Percentiles rank a stretch among this genome's conserved stretches.
These are phyloP conservation scores for Haplographium delicatum DNA, from an alignment of 495 filamentous ascomycete species.

Conservation along the genomic window DNA sequence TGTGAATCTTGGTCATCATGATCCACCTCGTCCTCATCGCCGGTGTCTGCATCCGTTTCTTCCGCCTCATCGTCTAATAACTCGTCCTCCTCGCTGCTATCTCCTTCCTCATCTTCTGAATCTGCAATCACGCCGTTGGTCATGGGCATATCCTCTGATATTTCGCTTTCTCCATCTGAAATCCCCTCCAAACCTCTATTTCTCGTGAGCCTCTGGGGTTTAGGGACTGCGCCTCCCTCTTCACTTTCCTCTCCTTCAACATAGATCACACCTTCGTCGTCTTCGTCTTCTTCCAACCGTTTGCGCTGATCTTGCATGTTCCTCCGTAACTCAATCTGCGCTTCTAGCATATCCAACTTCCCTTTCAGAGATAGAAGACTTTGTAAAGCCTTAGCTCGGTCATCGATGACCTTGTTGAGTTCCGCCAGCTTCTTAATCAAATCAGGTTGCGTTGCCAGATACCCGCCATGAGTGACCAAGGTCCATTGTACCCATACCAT, in stretches of 20 bases:
- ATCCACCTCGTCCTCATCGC: slow-evolving; percentile 41
- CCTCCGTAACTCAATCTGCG: slow-evolving; percentile 76
- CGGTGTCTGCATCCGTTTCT: slow-evolving; percentile 33
- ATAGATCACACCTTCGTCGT: slow-evolving; percentile 76
- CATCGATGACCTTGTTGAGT: slow-evolving; percentile 77
- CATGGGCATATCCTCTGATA: slow-evolving; percentile 29
- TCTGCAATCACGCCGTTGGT: slow-evolving; percentile 34
- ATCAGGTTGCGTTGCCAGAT: slow-evolving; percentile 74
- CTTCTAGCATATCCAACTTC: slow-evolving; percentile 38
- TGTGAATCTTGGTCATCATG: slow-evolving; percentile 36
- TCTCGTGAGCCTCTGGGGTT: slow-evolving; percentile 27
- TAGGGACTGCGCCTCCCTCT: slow-evolving; percentile 35
- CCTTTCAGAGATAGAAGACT: slow-evolving; percentile 65
- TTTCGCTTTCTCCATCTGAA: slow-evolving; percentile 23
- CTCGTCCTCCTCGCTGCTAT: slow-evolving; percentile 27
- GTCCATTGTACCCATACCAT: slow-evolving; percentile 97
- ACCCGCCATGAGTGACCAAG: slow-evolving; percentile 89
- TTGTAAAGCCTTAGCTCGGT: slow-evolving; percentile 75
- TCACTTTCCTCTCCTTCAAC: slow-evolving; percentile 71
- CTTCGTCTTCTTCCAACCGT: slow-evolving; percentile 51
- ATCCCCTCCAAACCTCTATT: slow-evolving; percentile 29
- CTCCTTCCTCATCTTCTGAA: slow-evolving; percentile 39
- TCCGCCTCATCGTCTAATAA: slow-evolving; percentile 33
- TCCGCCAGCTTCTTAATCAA: slow-evolving; percentile 69
- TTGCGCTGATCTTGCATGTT: slow-evolving; percentile 41